Percentiles rank a stretch among this genome's conserved stretches.
These are phyloP conservation scores for Sanghuangporus weigelae DNA, from an alignment of 1,284 basidiomycete species.

Conservation along the genomic window DNA sequence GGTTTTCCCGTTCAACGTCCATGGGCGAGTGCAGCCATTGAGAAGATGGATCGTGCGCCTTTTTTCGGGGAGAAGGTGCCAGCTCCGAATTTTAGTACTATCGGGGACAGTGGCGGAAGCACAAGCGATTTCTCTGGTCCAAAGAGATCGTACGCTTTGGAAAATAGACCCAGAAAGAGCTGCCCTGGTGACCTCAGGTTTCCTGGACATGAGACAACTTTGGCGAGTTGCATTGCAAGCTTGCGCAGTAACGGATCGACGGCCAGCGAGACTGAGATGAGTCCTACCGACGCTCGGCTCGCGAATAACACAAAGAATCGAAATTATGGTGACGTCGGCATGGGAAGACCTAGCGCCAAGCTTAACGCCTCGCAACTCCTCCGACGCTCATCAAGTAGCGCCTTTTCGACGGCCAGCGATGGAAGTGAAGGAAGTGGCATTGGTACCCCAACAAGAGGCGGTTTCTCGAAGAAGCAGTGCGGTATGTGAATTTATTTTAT, in stretches of 20 bases:
- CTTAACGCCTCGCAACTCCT: constrained; percentile 47
- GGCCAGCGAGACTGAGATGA: constrained; percentile 38
- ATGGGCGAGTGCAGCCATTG: constrained; percentile 72
- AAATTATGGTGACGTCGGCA: constrained; percentile 59
- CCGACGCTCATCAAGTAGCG: constrained; percentile 69
- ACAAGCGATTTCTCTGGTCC: constrained; percentile 21
- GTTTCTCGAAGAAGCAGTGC: constrained; percentile 34
- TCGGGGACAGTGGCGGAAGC: constrained; percentile 30
- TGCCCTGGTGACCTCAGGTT: constrained; percentile 15
- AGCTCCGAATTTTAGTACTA: constrained; percentile 13
- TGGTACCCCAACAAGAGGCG: constrained; percentile 53
- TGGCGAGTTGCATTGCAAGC: constrained; percentile 20
- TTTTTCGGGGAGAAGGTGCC: constrained; percentile 34
- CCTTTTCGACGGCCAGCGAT: constrained; percentile 69
- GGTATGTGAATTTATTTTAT: constrained; percentile 34
- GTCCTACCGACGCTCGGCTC: constrained; percentile 37
- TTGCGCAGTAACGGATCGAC: constrained; percentile 40
- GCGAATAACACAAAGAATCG: constrained; percentile 29
- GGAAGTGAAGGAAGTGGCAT: constrained; percentile 38
- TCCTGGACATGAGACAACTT: constrained; percentile 18
- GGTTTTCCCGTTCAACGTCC: constrained; percentile 46
- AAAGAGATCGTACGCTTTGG: background rate
- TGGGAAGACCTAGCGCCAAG: constrained; percentile 48
- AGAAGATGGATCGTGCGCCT: constrained; percentile 54
- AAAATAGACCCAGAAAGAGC: constrained; percentile 13